phyloP scores from a whole-genome alignment of 1,139 yeast species.

The Pichia terricola region DNA sequence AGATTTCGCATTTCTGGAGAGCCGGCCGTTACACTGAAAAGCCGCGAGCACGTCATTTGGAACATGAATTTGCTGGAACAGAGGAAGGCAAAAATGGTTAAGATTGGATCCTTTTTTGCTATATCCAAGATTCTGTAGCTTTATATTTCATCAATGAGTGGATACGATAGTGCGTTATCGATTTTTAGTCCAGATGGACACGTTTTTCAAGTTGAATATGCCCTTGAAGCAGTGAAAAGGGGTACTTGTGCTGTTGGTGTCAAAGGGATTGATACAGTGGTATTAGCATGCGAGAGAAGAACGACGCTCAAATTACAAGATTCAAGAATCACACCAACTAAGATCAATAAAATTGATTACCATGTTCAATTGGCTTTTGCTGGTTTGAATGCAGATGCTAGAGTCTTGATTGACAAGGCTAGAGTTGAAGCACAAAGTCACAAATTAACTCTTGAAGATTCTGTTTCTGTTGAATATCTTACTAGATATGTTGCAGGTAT shows the following conservation, averaged over 20 bases:
- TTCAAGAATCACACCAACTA: constrained; percentile 91
- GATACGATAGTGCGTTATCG: constrained; percentile 98
- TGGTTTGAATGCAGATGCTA: constrained; percentile 95
- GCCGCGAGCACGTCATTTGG: no score
- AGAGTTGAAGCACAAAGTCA: constrained; percentile 97
- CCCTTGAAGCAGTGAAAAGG: constrained; percentile 94
- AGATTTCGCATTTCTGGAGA: no score
- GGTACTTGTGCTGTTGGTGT: constrained; percentile 98
- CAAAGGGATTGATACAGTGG: constrained; percentile 81
- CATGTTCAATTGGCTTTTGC: constrained; percentile 93
- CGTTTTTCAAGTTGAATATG: constrained; percentile 97
- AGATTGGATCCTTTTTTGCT: no score
- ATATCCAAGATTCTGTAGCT: no score
- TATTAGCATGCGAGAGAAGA: constrained; percentile 93
- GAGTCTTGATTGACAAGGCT: constrained; percentile 90
- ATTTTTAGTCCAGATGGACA: constrained; percentile 99
- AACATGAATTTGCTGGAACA: no score
- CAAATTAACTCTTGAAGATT: constrained; percentile 84
- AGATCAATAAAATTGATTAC: constrained; percentile 83
- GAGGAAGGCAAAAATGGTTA: no score
- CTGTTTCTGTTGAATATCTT: constrained; percentile 85
- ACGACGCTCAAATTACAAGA: constrained; percentile 93
- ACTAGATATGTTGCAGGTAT: constrained; percentile 95
- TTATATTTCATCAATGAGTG: constrained; percentile 54
- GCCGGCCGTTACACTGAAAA: no score